Evolutionary conservation across 2,329 filamentous ascomycete genomes (phyloP).

Genomic region (Monosporascus sp.): DNA sequence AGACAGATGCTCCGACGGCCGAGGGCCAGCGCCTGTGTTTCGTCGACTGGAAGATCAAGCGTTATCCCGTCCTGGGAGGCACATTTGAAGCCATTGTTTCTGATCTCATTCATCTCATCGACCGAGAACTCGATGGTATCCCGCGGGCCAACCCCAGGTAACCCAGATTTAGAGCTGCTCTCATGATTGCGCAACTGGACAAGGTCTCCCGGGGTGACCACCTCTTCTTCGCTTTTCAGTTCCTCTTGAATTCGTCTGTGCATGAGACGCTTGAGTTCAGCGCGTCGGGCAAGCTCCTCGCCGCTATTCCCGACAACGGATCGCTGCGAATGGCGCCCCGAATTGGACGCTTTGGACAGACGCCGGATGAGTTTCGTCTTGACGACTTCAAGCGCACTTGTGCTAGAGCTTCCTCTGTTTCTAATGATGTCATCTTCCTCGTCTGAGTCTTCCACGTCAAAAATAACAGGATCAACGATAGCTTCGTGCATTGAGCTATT

Average conservation of each 20-base stretch:
- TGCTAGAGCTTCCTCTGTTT: conserved; percentile 20
- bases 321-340: conserved; percentile 34
- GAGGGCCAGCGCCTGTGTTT: conserved; percentile 4
- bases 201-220: conserved; percentile 28
- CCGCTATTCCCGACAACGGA: conserved; percentile 40
- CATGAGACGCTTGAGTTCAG: conserved; percentile 51
- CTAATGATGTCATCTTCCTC: conserved; percentile 14
- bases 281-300: conserved; percentile 50
- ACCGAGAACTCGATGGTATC: conserved; percentile 46
- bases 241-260: conserved; percentile 56
- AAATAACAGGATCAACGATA: conserved; percentile 25
- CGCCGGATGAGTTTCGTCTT: conserved; percentile 40
- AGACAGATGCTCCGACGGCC: conserved; percentile 14
- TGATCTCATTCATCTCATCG: conserved; percentile 13
- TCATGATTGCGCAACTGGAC: conserved; percentile 18
- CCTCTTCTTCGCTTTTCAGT: conserved; percentile 41
- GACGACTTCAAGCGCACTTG: conserved; percentile 39
- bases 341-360: conserved; percentile 40
- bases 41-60: conserved; percentile 4
- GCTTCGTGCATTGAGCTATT: conserved; percentile 19
- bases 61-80: conserved; percentile 3
- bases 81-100: conserved; percentile 2
- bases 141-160: conserved; percentile 38
- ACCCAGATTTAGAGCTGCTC: conserved; percentile 20
- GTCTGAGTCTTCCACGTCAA: conserved; percentile 37